Percentiles rank a stretch among this genome's conserved stretches.
Evolutionary conservation across 1,139 yeast genomes (phyloP).

Genomic region (Geotrichum restrictum): DNA sequence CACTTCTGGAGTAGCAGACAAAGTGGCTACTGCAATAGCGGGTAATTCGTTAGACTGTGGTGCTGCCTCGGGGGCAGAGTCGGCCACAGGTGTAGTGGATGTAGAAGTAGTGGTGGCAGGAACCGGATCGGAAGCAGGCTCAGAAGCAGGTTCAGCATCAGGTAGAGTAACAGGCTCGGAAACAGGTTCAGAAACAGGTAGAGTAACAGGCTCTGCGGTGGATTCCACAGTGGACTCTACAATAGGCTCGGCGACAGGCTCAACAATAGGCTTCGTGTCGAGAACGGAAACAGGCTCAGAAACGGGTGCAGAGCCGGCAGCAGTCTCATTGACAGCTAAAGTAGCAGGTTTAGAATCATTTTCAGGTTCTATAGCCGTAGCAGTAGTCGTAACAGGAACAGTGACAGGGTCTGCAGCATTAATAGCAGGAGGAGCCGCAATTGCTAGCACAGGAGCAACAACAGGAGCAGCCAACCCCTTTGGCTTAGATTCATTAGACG

Average conservation of each 20-base stretch:
- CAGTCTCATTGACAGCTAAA: too few species aligned
- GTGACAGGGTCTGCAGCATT: not conserved
- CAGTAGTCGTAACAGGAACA: too few species aligned
- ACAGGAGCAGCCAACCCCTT: not conserved
- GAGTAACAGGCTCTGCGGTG: conserved; percentile 14
- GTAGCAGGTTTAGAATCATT: not conserved
- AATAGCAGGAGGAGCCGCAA: not conserved
- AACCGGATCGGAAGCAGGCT: conserved; percentile 4
- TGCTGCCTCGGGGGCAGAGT: not conserved
- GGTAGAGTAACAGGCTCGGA: conserved; percentile 5
- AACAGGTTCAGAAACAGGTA: conserved; percentile 5
- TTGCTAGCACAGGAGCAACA: not conserved
- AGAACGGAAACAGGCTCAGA: not conserved
- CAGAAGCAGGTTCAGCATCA: conserved; percentile 13
- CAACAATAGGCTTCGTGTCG: not conserved
- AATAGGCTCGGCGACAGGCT: too few species aligned
- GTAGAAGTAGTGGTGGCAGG: conserved; percentile 8
- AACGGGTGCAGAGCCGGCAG: too few species aligned
- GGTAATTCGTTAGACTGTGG: too few species aligned
- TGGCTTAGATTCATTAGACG: conserved; percentile 20
- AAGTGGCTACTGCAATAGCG: too few species aligned
- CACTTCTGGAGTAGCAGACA: too few species aligned
- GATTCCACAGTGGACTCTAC: not conserved
- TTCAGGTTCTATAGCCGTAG: too few species aligned
- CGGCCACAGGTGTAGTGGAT: conserved; percentile 7